These are phyloP conservation scores for Oryza punctata DNA, from an alignment of 176 grass and related monocot genomes.

Conservation along the genomic window DNA sequence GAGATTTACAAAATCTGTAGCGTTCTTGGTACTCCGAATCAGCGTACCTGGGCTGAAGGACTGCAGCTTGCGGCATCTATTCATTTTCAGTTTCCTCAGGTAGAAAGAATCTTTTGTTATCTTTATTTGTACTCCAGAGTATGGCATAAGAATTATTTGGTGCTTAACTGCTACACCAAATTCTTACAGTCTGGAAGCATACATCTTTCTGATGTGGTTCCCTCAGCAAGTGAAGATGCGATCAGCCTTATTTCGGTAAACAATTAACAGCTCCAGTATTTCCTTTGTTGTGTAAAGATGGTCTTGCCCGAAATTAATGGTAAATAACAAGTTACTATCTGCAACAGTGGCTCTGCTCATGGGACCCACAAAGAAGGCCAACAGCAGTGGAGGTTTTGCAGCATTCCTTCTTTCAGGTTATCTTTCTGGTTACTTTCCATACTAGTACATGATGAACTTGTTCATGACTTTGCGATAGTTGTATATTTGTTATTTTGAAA, in stretches of 20 bases:
- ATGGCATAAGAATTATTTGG: conserved; percentile 9
- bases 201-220: conserved; percentile 71
- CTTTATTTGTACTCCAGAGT: background rate
- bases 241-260: conserved; percentile 87
- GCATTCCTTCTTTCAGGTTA: conserved; percentile 97
- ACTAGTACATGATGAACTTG: background rate
- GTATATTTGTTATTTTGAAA: background rate
- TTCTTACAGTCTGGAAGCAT: conserved; percentile 59
- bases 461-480: background rate
- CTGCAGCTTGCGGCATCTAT: conserved; percentile 77
- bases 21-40: conserved; percentile 84
- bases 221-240: conserved; percentile 74
- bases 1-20: conserved; percentile 96
- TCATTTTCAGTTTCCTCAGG: conserved; percentile 85
- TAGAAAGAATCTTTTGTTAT: background rate
- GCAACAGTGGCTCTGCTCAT: conserved; percentile 79
- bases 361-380: conserved; percentile 81
- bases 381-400: conserved; percentile 87
- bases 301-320: background rate
- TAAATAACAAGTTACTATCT: conserved; percentile 14
- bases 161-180: conserved; percentile 8
- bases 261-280: background rate
- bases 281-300: background rate
- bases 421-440: conserved; percentile 1
- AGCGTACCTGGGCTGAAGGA: conserved; percentile 80